A percentile compares a stretch with the other conserved stretches of the same genome.
phyloP scores from a whole-genome alignment of 495 filamentous ascomycete genomes.

The Melanomma pulvis-pyrius region DNA sequence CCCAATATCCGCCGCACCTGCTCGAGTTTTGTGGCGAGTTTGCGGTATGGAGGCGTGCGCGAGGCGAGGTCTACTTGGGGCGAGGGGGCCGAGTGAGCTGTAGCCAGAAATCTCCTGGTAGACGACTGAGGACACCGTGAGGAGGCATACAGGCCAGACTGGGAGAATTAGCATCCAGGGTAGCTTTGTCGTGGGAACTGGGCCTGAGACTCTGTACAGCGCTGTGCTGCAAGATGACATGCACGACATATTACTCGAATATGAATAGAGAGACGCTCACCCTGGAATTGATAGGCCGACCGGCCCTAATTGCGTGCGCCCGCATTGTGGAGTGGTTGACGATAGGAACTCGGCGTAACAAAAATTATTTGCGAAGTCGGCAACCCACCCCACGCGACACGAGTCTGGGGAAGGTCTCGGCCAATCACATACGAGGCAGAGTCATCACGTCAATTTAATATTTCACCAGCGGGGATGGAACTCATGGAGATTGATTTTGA shows the following conservation, averaged over 20 bases:
- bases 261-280: conserved; percentile 5
- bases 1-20: conserved; percentile 76
- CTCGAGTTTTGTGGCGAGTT: conserved; percentile 59
- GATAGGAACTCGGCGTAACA: background rate
- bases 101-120: conserved; percentile 33
- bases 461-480: no score
- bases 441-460: conserved; percentile 7
- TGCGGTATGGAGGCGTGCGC: conserved; percentile 66
- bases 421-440: conserved; percentile 19
- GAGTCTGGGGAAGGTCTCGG: background rate
- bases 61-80: conserved; percentile 44
- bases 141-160: conserved; percentile 16
- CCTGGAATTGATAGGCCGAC: conserved; percentile 15
- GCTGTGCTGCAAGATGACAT: background rate
- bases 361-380: conserved; percentile 23
- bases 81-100: conserved; percentile 21
- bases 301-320: conserved; percentile 15
- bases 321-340: conserved; percentile 21
- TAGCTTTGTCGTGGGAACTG: background rate
- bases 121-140: background rate
- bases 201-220: no score
- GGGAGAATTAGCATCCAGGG: background rate
- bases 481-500: no score
- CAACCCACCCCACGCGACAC: background rate
- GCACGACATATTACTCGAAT: background rate